Conservation (phyloP, 495 filamentous ascomycete genomes). For the Cryomyces minteri region DNA sequence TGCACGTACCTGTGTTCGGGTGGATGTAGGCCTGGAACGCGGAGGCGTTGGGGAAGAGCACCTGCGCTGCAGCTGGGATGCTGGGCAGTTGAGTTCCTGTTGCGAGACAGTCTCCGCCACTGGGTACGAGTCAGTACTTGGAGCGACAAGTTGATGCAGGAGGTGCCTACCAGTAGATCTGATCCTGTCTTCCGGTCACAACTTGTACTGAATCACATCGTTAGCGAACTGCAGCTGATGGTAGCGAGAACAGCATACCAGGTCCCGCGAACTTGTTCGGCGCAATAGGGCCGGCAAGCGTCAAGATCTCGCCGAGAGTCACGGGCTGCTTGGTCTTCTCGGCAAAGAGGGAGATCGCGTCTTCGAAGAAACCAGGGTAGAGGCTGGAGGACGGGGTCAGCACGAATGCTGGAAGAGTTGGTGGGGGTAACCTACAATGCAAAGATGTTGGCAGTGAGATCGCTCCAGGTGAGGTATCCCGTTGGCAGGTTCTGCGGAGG, state of each 20-base stretch:
- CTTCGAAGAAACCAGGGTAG: conserved; percentile 20
- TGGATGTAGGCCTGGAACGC: conserved; percentile 6
- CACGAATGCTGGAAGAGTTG: too few species aligned
- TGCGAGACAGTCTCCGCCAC: conserved; percentile 13
- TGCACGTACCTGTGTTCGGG: neutral
- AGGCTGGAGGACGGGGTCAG: too few species aligned
- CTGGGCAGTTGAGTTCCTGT: conserved; percentile 1
- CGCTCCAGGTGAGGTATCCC: conserved; percentile 29
- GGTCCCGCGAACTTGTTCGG: conserved; percentile 10
- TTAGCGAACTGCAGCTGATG: neutral
- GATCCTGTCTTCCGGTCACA: conserved; percentile 7
- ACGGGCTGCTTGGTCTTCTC: conserved; percentile 24
- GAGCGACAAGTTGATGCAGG: conserved; percentile 11
- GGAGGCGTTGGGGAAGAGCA: conserved; percentile 6
- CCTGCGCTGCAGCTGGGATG: conserved; percentile 4
- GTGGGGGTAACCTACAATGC: conserved; percentile 7
- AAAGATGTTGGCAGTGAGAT: conserved; percentile 20
- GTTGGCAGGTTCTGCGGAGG: conserved; percentile 13
- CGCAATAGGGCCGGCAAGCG: conserved; percentile 4
- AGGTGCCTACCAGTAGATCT: conserved; percentile 3
- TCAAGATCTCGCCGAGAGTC: conserved; percentile 13
- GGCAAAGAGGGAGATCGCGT: conserved; percentile 19
- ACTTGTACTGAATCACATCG: conserved; percentile 7
- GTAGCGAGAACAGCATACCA: conserved; percentile 7
- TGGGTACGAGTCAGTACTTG: too few species aligned